Percentiles rank a stretch among this genome's conserved stretches.
These are phyloP conservation scores for Poa annua DNA, from an alignment of 176 grass and related monocot genomes.

Conservation along the genomic window DNA sequence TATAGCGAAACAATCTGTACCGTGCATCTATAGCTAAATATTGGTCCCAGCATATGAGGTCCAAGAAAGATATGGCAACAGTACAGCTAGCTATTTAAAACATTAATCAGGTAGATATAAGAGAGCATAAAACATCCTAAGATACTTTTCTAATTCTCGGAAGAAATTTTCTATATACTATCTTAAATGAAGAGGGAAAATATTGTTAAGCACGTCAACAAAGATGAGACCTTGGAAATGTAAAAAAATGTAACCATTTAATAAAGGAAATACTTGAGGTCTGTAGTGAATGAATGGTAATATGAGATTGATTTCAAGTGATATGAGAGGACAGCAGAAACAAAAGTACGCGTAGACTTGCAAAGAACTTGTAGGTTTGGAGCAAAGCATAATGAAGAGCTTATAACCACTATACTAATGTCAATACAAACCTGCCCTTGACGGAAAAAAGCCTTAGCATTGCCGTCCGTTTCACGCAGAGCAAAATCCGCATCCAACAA, in stretches of 20 bases:
- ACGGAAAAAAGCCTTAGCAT: conserved; percentile 98
- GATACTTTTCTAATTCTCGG: not conserved
- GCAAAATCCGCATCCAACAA: conserved; percentile 98
- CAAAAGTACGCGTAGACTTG: not conserved
- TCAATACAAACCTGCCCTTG: conserved; percentile 79
- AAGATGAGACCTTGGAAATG: not conserved
- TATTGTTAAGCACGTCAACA: conserved; percentile 13
- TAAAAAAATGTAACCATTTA: not conserved
- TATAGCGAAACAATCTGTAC: no score
- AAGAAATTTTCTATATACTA: not conserved
- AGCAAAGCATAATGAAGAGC: conserved; percentile 2
- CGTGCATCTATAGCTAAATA: no score
- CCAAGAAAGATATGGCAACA: no score
- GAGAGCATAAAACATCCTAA: conserved; percentile 10
- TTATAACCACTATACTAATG: conserved; percentile 8
- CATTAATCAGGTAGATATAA: no score
- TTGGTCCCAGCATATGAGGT: no score
- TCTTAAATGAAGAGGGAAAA: conserved; percentile 16
- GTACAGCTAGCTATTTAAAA: no score
- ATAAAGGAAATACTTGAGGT: not conserved
- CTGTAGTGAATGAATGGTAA: not conserved
- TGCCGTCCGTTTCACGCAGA: conserved; percentile 87
- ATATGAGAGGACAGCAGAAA: conserved; percentile 28
- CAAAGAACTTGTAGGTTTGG: not conserved
- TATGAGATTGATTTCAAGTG: not conserved